Conservation (phyloP, 176 grass and related monocot genomes). For the Secale cereale region DNA sequence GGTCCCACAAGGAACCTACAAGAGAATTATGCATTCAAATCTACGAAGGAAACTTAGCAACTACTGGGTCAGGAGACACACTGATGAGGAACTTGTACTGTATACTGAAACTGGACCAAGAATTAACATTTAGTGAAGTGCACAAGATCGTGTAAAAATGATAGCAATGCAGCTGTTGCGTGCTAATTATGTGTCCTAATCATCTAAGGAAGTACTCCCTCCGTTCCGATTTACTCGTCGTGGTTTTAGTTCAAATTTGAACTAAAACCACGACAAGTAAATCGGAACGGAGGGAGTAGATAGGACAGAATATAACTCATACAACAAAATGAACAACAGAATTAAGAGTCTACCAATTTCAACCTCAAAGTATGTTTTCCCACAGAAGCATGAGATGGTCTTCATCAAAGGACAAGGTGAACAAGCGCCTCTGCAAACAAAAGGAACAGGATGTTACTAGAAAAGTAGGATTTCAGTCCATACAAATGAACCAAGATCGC, state of each 20-base stretch:
- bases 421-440: slow-evolving; percentile 67
- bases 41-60: neutral
- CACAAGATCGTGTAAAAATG: neutral
- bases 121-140: neutral
- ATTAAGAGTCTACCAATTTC: slow-evolving; percentile 49
- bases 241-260: too few relatives aligned
- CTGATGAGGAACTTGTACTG: slow-evolving; percentile 1
- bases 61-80: neutral
- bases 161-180: neutral
- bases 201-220: slow-evolving; percentile 10
- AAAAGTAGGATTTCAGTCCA: neutral
- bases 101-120: neutral
- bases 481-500: neutral
- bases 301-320: neutral
- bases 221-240: too few relatives aligned
- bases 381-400: slow-evolving; percentile 87
- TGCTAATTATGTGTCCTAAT: slow-evolving; percentile 9
- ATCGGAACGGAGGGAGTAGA: slow-evolving; percentile 5
- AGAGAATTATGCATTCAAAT: slow-evolving; percentile 22
- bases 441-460: slow-evolving; percentile 15
- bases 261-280: too few relatives aligned
- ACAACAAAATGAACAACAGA: slow-evolving; percentile 23
- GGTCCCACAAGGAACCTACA: slow-evolving; percentile 93
- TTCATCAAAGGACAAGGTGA: slow-evolving; percentile 94
- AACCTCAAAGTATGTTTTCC: slow-evolving; percentile 86